Evolutionary conservation across 73 alveolate species (phyloP).

Genomic region (Paramecium biaurelia): DNA sequence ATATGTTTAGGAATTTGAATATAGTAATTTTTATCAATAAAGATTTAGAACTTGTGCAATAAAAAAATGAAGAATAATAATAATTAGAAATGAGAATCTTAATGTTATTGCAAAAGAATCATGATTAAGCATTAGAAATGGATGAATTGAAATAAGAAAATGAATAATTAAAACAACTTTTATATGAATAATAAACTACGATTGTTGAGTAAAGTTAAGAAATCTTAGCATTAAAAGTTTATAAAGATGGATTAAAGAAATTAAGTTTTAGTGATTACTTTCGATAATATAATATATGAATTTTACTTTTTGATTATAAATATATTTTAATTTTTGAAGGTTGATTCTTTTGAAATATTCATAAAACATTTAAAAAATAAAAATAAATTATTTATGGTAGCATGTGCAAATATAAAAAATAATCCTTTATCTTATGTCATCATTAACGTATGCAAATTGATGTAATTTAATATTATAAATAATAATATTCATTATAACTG

Average conservation of each 20-base stretch:
- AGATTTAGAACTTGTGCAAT: background rate
- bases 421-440: too few species aligned
- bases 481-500: too few species aligned
- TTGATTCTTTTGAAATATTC: background rate
- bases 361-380: too few species aligned
- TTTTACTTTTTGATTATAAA: background rate
- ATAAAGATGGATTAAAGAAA: background rate
- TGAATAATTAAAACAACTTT: background rate
- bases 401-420: too few species aligned
- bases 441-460: too few species aligned
- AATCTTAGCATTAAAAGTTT: background rate
- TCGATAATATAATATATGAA: background rate
- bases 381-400: too few species aligned
- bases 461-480: too few species aligned
- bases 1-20: conserved; percentile 17
- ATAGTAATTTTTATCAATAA: background rate
- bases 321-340: background rate
- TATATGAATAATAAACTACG: background rate
- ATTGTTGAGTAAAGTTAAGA: background rate
- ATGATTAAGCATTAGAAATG: background rate
- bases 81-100: conserved; percentile 24
- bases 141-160: background rate
- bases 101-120: background rate
- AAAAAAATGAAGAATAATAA: conserved; percentile 6
- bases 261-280: conserved; percentile 9